Base-by-base conservation (phyloP, 768 basidiomycete genomes). In the Coprinellus micaceus region DNA sequence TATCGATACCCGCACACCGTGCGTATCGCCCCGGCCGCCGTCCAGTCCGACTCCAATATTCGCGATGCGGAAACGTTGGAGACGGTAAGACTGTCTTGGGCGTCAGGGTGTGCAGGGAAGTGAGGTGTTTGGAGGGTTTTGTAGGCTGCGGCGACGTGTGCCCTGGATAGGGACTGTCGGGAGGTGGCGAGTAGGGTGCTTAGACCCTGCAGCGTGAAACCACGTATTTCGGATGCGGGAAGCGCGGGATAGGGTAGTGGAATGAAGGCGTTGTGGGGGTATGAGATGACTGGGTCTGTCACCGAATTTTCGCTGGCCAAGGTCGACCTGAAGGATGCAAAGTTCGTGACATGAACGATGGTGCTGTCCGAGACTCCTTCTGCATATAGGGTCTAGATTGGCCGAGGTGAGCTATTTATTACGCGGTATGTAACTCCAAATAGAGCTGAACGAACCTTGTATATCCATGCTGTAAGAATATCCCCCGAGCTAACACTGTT, bases 31-130 rank as follows among this genome's bases (percentile, higher is more conserved):
- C 75, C 74, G 3, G 71, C 52, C 2, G 65, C 46, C 13, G 61
- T 67, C 76, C 75, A 76, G 52, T 76, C 74, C 3, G 72, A 55
- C 45, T 76, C 74, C 11, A 77, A 40, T 30, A 76, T 77, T 17
- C 73, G 68, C 12, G 74, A 73, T 6, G 71, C 71, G 24, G 74
- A 75, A 19, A 77, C 73, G 56, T 77, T 76, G 29, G 74, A 75
- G 1, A 77, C 33, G 2, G 68, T 58, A 15, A 78, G 54, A 0
- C 70, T 72, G 51, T 77, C 76, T 26, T 73, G 58, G 6, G 72
- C 74, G 21, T 60, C 58, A 0, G 69, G 71, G 44, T 71, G 69
- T 10, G 64, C 64, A 0, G 74, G 75, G 61, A 75, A 71, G 10
- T 2, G 66, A 57, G 11, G 69, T 19, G 63, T 57, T 4, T 54